Evolutionary conservation across 2,329 filamentous ascomycete genomes (phyloP).

Genomic region (Coccinonectria pachysandricola): DNA sequence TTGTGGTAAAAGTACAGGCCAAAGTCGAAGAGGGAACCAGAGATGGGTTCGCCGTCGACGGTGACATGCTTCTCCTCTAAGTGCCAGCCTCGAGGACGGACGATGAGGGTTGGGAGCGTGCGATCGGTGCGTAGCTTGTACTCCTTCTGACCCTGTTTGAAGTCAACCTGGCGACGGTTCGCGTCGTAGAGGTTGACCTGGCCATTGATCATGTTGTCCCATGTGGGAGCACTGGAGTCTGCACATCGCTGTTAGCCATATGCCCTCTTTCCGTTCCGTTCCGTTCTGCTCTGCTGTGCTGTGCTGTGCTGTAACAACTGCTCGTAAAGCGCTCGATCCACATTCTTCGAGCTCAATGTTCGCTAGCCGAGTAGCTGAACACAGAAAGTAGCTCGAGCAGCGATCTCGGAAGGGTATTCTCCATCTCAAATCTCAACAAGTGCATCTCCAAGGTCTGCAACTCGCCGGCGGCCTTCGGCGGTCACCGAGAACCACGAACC

Average conservation of each 20-base stretch:
- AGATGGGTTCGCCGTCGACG: constrained; percentile 89
- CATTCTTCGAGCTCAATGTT: too few relatives aligned
- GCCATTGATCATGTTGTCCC: constrained; percentile 99
- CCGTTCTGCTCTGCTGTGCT: constrained; percentile 4
- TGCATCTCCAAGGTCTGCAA: too few relatives aligned
- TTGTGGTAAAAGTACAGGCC: constrained; percentile 99
- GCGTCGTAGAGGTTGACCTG: constrained; percentile 97
- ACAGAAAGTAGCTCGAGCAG: too few relatives aligned
- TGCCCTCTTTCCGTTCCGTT: constrained; percentile 1
- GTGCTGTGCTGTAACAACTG: too few relatives aligned
- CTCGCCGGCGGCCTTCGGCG: too few relatives aligned
- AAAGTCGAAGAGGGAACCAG: constrained; percentile 89
- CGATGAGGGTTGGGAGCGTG: constrained; percentile 77
- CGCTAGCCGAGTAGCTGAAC: too few relatives aligned
- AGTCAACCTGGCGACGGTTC: constrained; percentile 86
- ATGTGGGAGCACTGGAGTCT: constrained; percentile 94
- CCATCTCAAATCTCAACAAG: too few relatives aligned
- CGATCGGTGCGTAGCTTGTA: constrained; percentile 95
- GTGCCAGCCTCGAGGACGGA: constrained; percentile 93
- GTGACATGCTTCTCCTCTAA: constrained; percentile 97
- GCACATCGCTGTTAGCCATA: constrained; percentile 11
- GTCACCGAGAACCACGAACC: too few relatives aligned
- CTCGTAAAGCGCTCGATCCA: too few relatives aligned
- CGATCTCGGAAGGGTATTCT: too few relatives aligned
- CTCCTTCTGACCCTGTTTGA: constrained; percentile 89